These are phyloP conservation scores for Trametes sp. DNA, from an alignment of 1,284 basidiomycete species.

Conservation along the genomic window DNA sequence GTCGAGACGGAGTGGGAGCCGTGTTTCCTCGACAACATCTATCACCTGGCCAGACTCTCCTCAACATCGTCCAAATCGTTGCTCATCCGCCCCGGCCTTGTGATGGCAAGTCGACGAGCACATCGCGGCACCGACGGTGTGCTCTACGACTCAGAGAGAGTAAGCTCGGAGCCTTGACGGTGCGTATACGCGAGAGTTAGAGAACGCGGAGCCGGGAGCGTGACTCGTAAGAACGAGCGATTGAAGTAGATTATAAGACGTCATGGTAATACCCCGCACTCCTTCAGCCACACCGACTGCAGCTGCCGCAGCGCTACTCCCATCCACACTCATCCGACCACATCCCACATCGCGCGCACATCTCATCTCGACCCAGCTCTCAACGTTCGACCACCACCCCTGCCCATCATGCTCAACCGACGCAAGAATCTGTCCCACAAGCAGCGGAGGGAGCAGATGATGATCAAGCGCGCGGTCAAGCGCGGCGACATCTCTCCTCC, in stretches of 20 bases:
- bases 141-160: no score
- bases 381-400: not conserved
- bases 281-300: not conserved
- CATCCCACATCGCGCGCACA: not conserved
- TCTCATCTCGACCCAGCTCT: not conserved
- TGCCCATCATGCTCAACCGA: slow-evolving; percentile 52
- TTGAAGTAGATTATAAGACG: slow-evolving; percentile 1
- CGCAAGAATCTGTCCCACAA: slow-evolving; percentile 69
- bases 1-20: not conserved
- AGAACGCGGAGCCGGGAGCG: not conserved
- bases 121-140: no score
- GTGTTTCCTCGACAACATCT: slow-evolving; percentile 14
- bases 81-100: no score
- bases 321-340: no score
- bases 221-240: not conserved
- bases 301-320: not conserved
- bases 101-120: no score
- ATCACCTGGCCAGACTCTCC: not conserved
- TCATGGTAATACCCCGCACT: not conserved
- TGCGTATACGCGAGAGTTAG: not conserved
- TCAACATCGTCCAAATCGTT: not conserved
- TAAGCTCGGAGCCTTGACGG: no score
- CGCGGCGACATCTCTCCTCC: slow-evolving; percentile 68
- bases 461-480: slow-evolving; percentile 83
- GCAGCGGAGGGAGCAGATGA: slow-evolving; percentile 74